Conservation (phyloP, 306 rosid genomes). For the Carpinus viminea region DNA sequence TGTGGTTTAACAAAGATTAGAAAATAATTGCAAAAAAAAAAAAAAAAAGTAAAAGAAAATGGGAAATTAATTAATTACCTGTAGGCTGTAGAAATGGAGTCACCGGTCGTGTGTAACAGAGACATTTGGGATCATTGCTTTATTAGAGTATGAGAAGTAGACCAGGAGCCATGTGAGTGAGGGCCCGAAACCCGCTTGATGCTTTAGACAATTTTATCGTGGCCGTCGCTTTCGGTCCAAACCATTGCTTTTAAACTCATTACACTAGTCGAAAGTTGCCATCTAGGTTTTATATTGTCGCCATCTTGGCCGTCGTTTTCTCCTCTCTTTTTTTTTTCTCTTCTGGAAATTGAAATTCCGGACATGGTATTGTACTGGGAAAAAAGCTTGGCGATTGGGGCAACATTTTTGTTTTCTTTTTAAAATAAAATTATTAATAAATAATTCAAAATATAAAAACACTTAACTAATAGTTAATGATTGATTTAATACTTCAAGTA, state of each 20-base stretch:
- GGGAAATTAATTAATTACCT: background rate
- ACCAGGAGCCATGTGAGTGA: conserved; percentile 48
- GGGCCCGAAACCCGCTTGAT: conserved; percentile 60
- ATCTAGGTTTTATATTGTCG: background rate
- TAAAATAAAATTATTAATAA: no score
- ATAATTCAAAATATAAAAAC: no score
- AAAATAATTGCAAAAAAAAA: background rate
- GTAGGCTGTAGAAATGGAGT: background rate
- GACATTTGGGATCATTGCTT: conserved; percentile 20
- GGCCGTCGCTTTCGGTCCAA: conserved; percentile 37
- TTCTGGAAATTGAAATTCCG: background rate
- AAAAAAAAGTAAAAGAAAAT: background rate
- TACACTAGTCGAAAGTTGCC: background rate
- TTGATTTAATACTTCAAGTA: no score
- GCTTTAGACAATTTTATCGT: conserved; percentile 29
- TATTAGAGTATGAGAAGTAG: conserved; percentile 18
- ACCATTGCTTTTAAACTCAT: conserved; percentile 2
- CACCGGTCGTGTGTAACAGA: background rate
- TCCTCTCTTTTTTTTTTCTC: background rate
- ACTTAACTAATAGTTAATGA: no score
- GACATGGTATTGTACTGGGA: no score
- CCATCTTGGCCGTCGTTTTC: background rate
- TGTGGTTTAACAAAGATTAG: background rate
- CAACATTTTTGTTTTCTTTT: background rate
- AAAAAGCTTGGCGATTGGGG: background rate